Conservation (phyloP, 345 rosid genomes). For the Eucalyptus albens region DNA sequence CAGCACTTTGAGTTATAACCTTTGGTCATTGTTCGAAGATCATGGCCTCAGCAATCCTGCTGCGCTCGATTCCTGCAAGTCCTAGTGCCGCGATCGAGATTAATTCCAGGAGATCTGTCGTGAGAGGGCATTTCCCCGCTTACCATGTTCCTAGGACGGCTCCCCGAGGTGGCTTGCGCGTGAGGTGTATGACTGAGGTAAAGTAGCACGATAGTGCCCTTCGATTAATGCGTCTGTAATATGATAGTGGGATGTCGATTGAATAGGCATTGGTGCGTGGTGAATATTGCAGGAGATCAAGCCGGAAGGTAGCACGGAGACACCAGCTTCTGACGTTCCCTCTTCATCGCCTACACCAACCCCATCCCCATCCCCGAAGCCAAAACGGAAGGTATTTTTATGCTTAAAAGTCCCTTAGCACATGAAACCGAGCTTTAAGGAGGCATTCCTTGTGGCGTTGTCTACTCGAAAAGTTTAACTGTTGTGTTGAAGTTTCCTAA, state of each 20-base stretch:
- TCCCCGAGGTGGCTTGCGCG: neutral
- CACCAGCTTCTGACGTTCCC: neutral
- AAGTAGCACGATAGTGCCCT: neutral
- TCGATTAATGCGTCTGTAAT: neutral
- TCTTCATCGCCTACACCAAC: neutral
- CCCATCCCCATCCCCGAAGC: neutral
- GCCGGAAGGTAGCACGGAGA: neutral
- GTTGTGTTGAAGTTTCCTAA: neutral
- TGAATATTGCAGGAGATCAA: neutral
- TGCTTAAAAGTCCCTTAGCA: neutral
- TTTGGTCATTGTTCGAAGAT: neutral
- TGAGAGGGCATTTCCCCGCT: neutral
- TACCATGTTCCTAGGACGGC: neutral
- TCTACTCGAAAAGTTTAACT: neutral
- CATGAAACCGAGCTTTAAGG: neutral
- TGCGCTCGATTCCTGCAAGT: constrained; percentile 9
- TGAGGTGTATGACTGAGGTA: neutral
- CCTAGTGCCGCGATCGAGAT: constrained; percentile 4
- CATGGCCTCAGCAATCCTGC: neutral
- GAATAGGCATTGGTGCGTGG: neutral
- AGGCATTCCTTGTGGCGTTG: neutral
- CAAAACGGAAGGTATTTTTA: neutral
- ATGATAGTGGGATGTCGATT: rapidly evolving
- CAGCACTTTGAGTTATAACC: neutral
- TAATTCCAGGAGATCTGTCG: neutral